Evolutionary conservation across 805 yeast species (phyloP).

Genomic region (Torulaspora microellipsoides): DNA sequence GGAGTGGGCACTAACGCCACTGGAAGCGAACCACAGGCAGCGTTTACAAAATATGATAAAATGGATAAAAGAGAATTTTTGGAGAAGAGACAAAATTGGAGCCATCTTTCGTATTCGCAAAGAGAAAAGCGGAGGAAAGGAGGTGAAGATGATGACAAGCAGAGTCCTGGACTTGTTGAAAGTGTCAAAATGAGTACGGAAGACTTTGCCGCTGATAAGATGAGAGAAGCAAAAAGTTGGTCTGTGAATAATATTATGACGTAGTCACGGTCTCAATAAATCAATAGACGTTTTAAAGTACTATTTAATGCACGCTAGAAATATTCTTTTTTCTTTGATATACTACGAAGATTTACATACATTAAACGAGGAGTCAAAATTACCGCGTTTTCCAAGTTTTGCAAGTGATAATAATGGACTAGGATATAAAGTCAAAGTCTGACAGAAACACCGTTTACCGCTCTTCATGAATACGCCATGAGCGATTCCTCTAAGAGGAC

Average conservation of each 20-base stretch:
- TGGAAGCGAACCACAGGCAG: slow-evolving; percentile 7
- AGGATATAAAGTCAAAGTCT: slow-evolving; percentile 13
- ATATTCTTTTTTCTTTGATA: no score
- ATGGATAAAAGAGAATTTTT: slow-evolving; percentile 30
- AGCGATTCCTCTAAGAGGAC: slow-evolving; percentile 18
- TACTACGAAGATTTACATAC: neutral
- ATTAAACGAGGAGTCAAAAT: slow-evolving; percentile 3
- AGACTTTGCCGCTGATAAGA: slow-evolving; percentile 12
- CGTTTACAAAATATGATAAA: slow-evolving; percentile 16
- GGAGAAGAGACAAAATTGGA: slow-evolving; percentile 24
- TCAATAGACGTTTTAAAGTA: no score
- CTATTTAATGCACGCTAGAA: no score
- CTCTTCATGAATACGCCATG: slow-evolving; percentile 18
- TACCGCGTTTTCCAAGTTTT: neutral
- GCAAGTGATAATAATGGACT: slow-evolving; percentile 18
- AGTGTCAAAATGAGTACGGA: slow-evolving; percentile 5
- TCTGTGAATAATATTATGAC: slow-evolving; percentile 18
- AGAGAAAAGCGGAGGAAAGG: slow-evolving; percentile 6
- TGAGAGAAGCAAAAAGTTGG: slow-evolving; percentile 31
- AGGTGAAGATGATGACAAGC: slow-evolving; percentile 1
- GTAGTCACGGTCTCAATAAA: neutral
- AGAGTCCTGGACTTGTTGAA: slow-evolving; percentile 1
- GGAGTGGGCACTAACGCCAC: slow-evolving; percentile 3
- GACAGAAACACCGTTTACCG: slow-evolving; percentile 18
- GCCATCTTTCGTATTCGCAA: slow-evolving; percentile 11